Conservation (phyloP, 805 yeast species). For the Metschnikowia anglica region DNA sequence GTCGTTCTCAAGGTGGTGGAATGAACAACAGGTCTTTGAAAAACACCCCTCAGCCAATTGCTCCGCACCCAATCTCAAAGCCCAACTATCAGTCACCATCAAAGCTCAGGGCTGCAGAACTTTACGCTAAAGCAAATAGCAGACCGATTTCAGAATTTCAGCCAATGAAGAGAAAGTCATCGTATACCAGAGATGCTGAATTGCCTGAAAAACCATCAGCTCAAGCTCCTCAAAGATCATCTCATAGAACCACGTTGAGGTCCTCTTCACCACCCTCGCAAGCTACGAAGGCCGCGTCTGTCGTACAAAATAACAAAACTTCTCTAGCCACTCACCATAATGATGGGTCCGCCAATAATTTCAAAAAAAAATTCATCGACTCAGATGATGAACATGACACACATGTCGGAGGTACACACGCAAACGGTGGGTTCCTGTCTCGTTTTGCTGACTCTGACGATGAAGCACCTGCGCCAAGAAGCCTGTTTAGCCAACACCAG, state of each 20-base stretch:
- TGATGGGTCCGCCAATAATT: too few species aligned
- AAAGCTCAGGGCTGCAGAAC: slow-evolving; percentile 49
- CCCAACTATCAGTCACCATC: slow-evolving; percentile 41
- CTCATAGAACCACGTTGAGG: slow-evolving; percentile 13
- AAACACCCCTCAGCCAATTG: slow-evolving; percentile 28
- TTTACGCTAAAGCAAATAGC: slow-evolving; percentile 51
- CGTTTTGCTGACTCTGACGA: slow-evolving; percentile 34
- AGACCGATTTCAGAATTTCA: slow-evolving; percentile 42
- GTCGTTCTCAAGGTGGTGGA: slow-evolving; percentile 17
- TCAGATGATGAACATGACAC: slow-evolving; percentile 55
- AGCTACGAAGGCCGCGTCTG: not conserved
- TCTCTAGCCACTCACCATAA: too few species aligned
- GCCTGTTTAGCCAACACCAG: slow-evolving; percentile 3
- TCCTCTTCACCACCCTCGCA: slow-evolving; percentile 3
- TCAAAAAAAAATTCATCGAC: slow-evolving; percentile 59
- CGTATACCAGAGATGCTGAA: slow-evolving; percentile 49
- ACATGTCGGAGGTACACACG: slow-evolving; percentile 8
- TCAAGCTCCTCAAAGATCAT: slow-evolving; percentile 1
- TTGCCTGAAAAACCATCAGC: slow-evolving; percentile 3
- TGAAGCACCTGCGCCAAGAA: slow-evolving; percentile 16
- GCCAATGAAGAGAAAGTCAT: slow-evolving; percentile 47
- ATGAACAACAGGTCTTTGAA: slow-evolving; percentile 34
- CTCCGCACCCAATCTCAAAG: slow-evolving; percentile 41
- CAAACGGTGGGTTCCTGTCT: slow-evolving; percentile 23
- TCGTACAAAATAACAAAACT: too few species aligned